phyloP scores from a whole-genome alignment of 495 filamentous ascomycete genomes.

The Aspergillus panamensis region DNA sequence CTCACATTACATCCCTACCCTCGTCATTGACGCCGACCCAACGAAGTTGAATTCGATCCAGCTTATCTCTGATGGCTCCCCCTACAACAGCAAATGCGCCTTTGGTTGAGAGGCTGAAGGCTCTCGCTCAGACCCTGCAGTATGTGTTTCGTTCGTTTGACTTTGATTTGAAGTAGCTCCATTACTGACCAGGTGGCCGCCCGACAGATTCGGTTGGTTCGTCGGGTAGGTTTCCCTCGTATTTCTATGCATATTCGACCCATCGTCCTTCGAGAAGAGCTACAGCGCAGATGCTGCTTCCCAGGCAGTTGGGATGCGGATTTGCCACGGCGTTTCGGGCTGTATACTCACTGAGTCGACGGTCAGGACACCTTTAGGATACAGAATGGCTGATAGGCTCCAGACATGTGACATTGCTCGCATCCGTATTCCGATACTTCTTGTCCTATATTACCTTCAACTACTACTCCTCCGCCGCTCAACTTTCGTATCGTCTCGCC shows the following conservation, averaged over 20 bases:
- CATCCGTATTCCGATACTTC: conserved; percentile 76
- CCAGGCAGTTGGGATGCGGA: neutral
- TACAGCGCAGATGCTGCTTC: neutral
- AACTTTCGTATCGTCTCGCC: conserved; percentile 80
- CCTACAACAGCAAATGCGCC: conserved; percentile 68
- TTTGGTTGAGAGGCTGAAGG: conserved; percentile 67
- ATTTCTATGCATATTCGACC: neutral
- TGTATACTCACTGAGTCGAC: neutral
- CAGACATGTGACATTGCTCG: conserved; percentile 79
- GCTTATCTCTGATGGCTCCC: conserved; percentile 62
- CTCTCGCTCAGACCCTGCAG: conserved; percentile 84
- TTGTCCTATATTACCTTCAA: conserved; percentile 83
- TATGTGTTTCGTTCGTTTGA: conserved; percentile 44
- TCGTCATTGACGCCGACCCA: conserved; percentile 2
- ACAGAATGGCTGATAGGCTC: conserved; percentile 22
- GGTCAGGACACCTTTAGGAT: neutral
- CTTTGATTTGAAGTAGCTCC: conserved; percentile 27
- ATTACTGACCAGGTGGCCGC: conserved; percentile 38
- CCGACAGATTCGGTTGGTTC: conserved; percentile 73
- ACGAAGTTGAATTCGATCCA: neutral
- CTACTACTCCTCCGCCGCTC: conserved; percentile 66
- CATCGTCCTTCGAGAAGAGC: neutral
- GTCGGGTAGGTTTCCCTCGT: conserved; percentile 62
- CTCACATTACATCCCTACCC: conserved; percentile 1
- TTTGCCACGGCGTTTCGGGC: neutral